Evolutionary conservation across 2,329 filamentous ascomycete genomes (phyloP).

Genomic region (Onygenales sp.): DNA sequence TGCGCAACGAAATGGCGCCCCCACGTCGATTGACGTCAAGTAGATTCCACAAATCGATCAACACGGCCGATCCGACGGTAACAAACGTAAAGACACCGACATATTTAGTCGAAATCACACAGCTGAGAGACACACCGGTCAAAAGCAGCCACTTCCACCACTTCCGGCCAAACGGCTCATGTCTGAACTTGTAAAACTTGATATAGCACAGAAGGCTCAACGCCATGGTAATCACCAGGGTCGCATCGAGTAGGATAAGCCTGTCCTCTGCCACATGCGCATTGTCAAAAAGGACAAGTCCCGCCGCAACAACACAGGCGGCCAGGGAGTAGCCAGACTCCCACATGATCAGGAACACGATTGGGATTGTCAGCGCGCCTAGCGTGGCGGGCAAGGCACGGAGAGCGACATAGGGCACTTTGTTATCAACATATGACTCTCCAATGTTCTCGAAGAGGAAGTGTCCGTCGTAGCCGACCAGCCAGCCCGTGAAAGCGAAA

Average conservation of each 20-base stretch:
- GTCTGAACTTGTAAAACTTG: constrained; percentile 93
- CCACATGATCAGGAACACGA: constrained; percentile 98
- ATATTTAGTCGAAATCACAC: constrained; percentile 97
- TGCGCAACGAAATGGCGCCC: constrained; percentile 66
- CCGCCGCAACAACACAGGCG: constrained; percentile 76
- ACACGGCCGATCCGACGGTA: constrained; percentile 86
- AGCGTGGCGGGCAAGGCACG: constrained; percentile 86
- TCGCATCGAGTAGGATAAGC: constrained; percentile 88
- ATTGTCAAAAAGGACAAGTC: constrained; percentile 88
- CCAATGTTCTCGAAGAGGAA: constrained; percentile 99
- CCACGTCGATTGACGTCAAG: constrained; percentile 77
- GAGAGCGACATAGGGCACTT: constrained; percentile 94
- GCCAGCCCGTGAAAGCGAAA: constrained; percentile 93
- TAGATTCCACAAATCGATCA: constrained; percentile 91
- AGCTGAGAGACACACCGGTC: constrained; percentile 89
- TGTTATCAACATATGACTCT: constrained; percentile 94
- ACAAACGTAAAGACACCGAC: constrained; percentile 95
- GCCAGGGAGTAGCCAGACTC: constrained; percentile 96
- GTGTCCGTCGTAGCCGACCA: constrained; percentile 91
- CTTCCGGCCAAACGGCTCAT: constrained; percentile 81
- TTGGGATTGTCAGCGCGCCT: constrained; percentile 86
- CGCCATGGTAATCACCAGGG: constrained; percentile 90
- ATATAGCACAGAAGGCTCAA: constrained; percentile 90
- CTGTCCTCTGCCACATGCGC: constrained; percentile 95
- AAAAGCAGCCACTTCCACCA: constrained; percentile 99